Conservation (phyloP, 2,329 filamentous ascomycete genomes). For the Scorias spongiosa region DNA sequence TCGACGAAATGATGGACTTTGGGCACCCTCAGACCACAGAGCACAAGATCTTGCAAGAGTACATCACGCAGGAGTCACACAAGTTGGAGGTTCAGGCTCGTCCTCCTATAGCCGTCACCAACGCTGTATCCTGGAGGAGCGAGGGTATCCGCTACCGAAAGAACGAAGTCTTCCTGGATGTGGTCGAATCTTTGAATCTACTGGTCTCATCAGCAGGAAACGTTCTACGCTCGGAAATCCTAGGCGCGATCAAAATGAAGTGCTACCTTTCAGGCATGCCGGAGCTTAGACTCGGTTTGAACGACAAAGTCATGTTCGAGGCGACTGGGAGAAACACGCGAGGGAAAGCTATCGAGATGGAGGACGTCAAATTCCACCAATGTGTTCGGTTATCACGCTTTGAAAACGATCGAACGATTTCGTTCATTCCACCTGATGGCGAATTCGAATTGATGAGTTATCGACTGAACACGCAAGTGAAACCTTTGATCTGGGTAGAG, state of each 20-base stretch:
- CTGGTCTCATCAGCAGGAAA: constrained; percentile 90
- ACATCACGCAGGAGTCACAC: constrained; percentile 95
- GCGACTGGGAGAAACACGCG: constrained; percentile 85
- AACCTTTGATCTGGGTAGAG: constrained; percentile 97
- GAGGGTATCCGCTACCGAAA: constrained; percentile 97
- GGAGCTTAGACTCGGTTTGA: constrained; percentile 80
- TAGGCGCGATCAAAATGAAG: constrained; percentile 98
- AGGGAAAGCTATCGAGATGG: constrained; percentile 98
- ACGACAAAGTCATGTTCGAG: constrained; percentile 99
- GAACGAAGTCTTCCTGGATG: constrained; percentile 97
- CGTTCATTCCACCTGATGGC: constrained; percentile 94
- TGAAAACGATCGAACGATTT: constrained; percentile 97
- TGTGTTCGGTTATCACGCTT: constrained; percentile 91
- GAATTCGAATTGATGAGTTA: constrained; percentile 99
- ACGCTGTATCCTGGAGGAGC: constrained; percentile 93
- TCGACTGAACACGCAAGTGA: constrained; percentile 94
- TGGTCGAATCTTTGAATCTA: constrained; percentile 90
- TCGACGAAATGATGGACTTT: constrained; percentile 99
- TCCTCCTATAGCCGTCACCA: constrained; percentile 93
- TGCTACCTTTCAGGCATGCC: constrained; percentile 98
- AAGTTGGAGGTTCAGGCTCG: constrained; percentile 94
- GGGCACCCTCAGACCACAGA: constrained; percentile 98
- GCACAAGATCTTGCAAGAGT: constrained; percentile 93
- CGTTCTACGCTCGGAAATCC: constrained; percentile 86
- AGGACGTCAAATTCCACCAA: constrained; percentile 98